phyloP scores from a whole-genome alignment of 2,329 filamentous ascomycete genomes.

The Raffaelea arxii region DNA sequence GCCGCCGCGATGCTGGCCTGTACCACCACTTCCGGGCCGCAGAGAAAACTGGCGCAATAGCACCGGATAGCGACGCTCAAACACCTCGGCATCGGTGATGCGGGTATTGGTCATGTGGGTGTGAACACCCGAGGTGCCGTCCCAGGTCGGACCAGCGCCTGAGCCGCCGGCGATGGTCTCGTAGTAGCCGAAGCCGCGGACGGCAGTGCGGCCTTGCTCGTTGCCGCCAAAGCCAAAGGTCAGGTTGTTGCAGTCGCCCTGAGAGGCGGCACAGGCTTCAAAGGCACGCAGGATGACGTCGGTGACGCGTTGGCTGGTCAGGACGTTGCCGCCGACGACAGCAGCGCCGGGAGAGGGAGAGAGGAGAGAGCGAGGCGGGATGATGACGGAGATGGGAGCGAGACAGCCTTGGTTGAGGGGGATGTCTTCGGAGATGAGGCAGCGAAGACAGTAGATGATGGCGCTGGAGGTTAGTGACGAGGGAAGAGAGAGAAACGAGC shows the following conservation, averaged over 20 bases:
- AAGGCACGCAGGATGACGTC: slow-evolving; percentile 78
- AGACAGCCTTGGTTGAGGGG: slow-evolving; percentile 82
- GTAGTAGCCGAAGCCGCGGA: slow-evolving; percentile 76
- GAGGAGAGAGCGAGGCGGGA: slow-evolving; percentile 64
- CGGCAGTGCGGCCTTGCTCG: slow-evolving; percentile 41
- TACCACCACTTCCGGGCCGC: slow-evolving; percentile 51
- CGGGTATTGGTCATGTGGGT: slow-evolving; percentile 81
- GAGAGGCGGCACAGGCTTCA: slow-evolving; percentile 65
- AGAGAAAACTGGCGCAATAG: slow-evolving; percentile 61
- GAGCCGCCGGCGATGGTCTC: slow-evolving; percentile 74
- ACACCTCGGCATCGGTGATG: slow-evolving; percentile 72
- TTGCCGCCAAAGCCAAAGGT: slow-evolving; percentile 76
- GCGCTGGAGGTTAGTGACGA: slow-evolving; percentile 31
- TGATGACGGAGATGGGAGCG: slow-evolving; percentile 63
- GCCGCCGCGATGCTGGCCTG: slow-evolving; percentile 59
- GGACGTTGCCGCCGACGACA: slow-evolving; percentile 74
- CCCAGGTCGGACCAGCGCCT: slow-evolving; percentile 63
- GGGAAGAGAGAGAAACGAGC: slow-evolving; percentile 5
- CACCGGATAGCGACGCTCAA: slow-evolving; percentile 68
- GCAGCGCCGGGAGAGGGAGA: slow-evolving; percentile 67
- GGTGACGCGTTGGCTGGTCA: slow-evolving; percentile 71
- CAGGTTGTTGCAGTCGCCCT: slow-evolving; percentile 77
- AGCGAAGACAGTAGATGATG: slow-evolving; percentile 78
- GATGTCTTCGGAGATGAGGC: slow-evolving; percentile 71
- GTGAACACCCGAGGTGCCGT: slow-evolving; percentile 68